phyloP scores from a whole-genome alignment of 805 yeast genomes.

The Yarrowia keelungensis region DNA sequence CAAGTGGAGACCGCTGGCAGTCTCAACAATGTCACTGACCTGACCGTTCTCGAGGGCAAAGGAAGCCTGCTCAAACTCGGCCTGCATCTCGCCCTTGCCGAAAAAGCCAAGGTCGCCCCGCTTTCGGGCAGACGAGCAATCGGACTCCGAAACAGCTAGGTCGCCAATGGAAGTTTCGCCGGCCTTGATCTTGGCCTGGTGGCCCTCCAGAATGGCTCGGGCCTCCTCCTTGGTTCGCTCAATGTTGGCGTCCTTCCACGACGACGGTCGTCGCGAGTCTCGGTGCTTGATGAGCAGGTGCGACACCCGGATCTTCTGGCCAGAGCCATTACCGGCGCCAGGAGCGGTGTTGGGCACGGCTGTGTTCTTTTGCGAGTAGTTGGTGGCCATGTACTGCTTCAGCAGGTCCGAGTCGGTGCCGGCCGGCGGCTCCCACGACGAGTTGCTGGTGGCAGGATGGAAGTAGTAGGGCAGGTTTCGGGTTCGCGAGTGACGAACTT shows the following conservation, averaged over 20 bases:
- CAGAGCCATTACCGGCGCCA: conserved; percentile 40
- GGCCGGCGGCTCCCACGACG: conserved; percentile 90
- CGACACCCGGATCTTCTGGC: conserved; percentile 75
- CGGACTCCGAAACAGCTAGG: conserved; percentile 83
- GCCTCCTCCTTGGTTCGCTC: conserved; percentile 87
- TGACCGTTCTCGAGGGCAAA: conserved; percentile 84
- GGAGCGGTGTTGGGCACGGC: conserved; percentile 42
- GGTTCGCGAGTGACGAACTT: conserved; percentile 75
- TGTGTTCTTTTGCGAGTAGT: conserved; percentile 46
- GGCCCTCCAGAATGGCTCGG: conserved; percentile 60
- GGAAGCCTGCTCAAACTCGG: conserved; percentile 87
- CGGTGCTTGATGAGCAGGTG: conserved; percentile 85
- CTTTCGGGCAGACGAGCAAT: conserved; percentile 82
- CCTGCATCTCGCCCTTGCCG: conserved; percentile 93
- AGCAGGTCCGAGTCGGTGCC: conserved; percentile 74
- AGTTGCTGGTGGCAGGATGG: conserved; percentile 70
- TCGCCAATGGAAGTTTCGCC: conserved; percentile 74
- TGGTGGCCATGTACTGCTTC: conserved; percentile 60
- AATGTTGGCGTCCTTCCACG: conserved; percentile 83
- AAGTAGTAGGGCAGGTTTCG: conserved; percentile 85
- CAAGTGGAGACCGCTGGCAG: conserved; percentile 89
- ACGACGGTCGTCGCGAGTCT: conserved; percentile 86
- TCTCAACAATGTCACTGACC: conserved; percentile 80
- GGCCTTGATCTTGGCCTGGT: conserved; percentile 62
- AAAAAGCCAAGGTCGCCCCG: conserved; percentile 94